phyloP scores from a whole-genome alignment of 1,139 yeast species.

The Debaryomyces robertsiae region DNA sequence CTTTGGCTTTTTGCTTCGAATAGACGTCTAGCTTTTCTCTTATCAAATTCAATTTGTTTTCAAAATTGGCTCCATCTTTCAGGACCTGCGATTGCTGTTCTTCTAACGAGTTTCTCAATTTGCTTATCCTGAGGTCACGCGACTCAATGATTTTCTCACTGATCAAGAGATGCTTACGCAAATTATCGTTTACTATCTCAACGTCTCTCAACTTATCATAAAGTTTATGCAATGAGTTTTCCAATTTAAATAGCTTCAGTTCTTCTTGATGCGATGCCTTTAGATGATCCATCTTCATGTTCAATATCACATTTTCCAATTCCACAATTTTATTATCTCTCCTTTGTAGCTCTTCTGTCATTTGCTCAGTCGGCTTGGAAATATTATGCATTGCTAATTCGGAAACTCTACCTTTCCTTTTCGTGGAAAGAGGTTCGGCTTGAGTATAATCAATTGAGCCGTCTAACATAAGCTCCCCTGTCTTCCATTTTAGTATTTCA shows the following conservation, averaged over 20 bases:
- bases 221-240: constrained; percentile 40
- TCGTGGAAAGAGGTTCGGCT: neutral
- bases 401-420: neutral
- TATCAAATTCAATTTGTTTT: constrained; percentile 48
- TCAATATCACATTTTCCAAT: constrained; percentile 40
- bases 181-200: constrained; percentile 39
- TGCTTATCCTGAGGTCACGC: constrained; percentile 60
- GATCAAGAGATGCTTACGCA: constrained; percentile 50
- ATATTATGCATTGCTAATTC: neutral
- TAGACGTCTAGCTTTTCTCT: constrained; percentile 39
- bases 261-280: constrained; percentile 47
- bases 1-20: constrained; percentile 7
- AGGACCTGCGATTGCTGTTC: constrained; percentile 54
- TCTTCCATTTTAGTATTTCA: constrained; percentile 29
- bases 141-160: constrained; percentile 62
- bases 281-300: constrained; percentile 38
- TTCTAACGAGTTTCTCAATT: constrained; percentile 53
- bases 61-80: constrained; percentile 57
- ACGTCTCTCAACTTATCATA: constrained; percentile 44
- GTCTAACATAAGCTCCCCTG: neutral
- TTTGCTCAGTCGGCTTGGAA: constrained; percentile 3
- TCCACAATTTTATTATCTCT: constrained; percentile 41
- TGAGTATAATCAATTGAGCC: neutral
- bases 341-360: constrained; percentile 31
- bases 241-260: constrained; percentile 43